Base-by-base conservation (phyloP, 2,329 filamentous ascomycete species). In the Arthrobotrys sphaeroides region DNA sequence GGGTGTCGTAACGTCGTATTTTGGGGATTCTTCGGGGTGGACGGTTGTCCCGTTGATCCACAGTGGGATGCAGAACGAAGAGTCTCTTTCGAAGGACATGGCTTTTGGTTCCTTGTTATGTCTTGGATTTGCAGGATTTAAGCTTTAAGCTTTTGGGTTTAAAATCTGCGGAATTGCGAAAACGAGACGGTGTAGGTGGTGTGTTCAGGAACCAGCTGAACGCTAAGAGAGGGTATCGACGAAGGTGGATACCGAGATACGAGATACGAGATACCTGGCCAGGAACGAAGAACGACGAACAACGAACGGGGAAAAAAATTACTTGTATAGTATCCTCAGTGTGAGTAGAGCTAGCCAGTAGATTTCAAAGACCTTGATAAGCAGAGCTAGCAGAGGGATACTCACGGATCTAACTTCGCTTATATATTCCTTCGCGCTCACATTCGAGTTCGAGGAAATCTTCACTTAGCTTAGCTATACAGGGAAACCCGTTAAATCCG, bases 71-170 rank as follows among this genome's bases (percentile, higher is more conserved):
- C 53, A 70, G 43, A 77, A 77, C n/a, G 66, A 51, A n/a, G 31
- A 31, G 26, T 75, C 64, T 38, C 57, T 69, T 33, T 75, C 64
- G 64, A 69, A 69, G 24, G 72, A 69, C 72, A 75, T 75, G 3
- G 64, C 26, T 24, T 36, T 33, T 26, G 5, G n/a, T 24, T 18
- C 28, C 40, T 60, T 20, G 13, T n/a, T n/a, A n/a, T n/a, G n/a
- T n/a, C n/a, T n/a, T n/a, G n/a, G n/a, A n/a, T n/a, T n/a, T n/a
- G n/a, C n/a, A n/a, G n/a, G 31, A 33, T 26, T 43, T n/a, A 36
- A 24, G n/a, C n/a, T 24, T 55, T 38, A 55, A 55, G 51, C 51
- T 55, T 38, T 55, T 38, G 51, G 51, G n/a, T n/a, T n/a, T n/a
- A n/a, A n/a, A n/a, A n/a, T n/a, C n/a, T 22, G 10, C 13, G 2